Conservation (phyloP, 140 eudicot species). For the Anethum foeniculum region DNA sequence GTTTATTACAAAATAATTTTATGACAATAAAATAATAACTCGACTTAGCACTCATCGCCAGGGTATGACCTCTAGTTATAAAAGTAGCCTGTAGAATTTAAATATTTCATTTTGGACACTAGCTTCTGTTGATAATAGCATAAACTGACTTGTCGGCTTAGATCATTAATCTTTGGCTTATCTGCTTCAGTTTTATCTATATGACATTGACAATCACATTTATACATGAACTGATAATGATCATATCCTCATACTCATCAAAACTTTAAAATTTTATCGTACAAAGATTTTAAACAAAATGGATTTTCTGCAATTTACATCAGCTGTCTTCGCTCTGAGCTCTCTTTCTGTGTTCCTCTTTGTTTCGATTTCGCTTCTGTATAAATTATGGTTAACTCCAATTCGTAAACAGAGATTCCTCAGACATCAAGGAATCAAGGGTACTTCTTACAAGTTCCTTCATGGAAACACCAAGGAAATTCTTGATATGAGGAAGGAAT, state of each 20-base stretch:
- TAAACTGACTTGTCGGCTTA: not conserved
- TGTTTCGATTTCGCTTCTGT: slow-evolving; percentile 20
- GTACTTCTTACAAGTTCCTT: slow-evolving; percentile 36
- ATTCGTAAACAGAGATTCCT: slow-evolving; percentile 22
- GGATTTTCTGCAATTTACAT: not conserved
- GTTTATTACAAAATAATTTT: not conserved
- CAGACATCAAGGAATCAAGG: slow-evolving; percentile 39
- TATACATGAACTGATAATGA: not conserved
- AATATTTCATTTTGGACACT: not conserved
- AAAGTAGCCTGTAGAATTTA: not conserved
- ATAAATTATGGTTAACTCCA: slow-evolving; percentile 45
- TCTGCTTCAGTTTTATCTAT: not conserved
- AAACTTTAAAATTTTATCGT: not conserved
- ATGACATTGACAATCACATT: not conserved
- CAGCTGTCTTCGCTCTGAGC: slow-evolving; percentile 1
- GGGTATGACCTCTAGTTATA: not conserved
- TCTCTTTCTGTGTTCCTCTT: slow-evolving; percentile 13
- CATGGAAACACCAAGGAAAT: slow-evolving; percentile 45
- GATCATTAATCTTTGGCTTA: not conserved
- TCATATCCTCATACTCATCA: not conserved
- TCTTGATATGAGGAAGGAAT: slow-evolving; percentile 18
- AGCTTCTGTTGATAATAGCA: not conserved
- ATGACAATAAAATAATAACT: not conserved
- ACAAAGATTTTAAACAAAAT: not conserved
- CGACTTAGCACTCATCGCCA: not conserved